Evolutionary conservation across 257 asterid genomes (phyloP), one percentile per base, ranked within the genome.

Genomic region (Scutellaria galericulata): DNA sequence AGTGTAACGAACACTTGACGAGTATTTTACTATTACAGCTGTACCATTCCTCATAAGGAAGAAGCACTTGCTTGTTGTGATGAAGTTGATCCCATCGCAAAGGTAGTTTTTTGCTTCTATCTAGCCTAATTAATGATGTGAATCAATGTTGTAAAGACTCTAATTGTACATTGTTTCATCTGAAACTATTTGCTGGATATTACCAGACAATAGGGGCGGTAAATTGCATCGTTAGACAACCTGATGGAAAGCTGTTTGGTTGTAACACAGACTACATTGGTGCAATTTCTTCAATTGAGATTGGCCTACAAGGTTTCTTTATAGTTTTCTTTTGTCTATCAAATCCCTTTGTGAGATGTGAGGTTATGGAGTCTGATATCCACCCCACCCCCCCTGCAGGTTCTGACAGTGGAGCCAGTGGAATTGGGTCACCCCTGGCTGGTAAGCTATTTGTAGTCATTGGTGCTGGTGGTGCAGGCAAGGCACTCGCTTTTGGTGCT

Each of bases 391-490:
- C 42, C 67, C 52, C 69, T 75, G 44, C 80, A 91, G 97, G 84
- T 68, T 73, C 77, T 7, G 79, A 68, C 8, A 64, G 67, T 70
- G 75, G 66, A 46, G 60, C 77, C 44, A 39, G 51, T 66, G 83
- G 82, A 31, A 70, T 51, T 9, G 74, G 55, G 61, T 95, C 97
- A 3, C 98, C 95, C 47, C 81, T 92, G 82, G 89, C 88, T 22
- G 92, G 96, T 55, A 95, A 88, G 80, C 65, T 92, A 68, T 92
- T 95, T 71, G 85, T 95, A 24, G 94, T 95, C 68, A 86, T 92
- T 67, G 99, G 98, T 51, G 99, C 99, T 65, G 99, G 99, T 24
- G 99, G 99, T 44, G 99, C 98, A n/a, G 98, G 97, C 50, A 92
- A 86, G 83, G 94, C 98, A 18, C 89, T 95, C 57, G 99, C 99